Base-by-base conservation (phyloP, 1,139 yeast genomes). In the Taiozyma onychis region DNA sequence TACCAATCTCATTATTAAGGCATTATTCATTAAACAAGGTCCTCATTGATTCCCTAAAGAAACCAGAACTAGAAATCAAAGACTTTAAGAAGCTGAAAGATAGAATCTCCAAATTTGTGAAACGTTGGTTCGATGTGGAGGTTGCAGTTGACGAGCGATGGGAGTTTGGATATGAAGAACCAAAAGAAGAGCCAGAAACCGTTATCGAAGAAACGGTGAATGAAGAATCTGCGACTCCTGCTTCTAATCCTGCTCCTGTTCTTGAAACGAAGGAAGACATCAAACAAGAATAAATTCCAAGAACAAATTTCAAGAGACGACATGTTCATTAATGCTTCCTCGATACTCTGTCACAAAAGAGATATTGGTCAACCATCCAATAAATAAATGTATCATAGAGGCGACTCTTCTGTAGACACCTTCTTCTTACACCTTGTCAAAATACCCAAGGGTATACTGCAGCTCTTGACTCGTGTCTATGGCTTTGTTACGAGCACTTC, bases 11-110 rank as follows among this genome's bases (percentile, higher is more conserved):
- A 2, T 54, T 66, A 16, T 46, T 71, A 10, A 63, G 61, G 44
- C 54, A 64, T 5, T 54, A 66, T 1, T 66, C 66, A 28, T 46
- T 71, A 11, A 59, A 59, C 41, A 68, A 65, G 42, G 55, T 69
- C 3, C 49, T 70, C 24, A 54, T 61, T 26, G 56, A 60, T 21
- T 56, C 70, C 11, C 54, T 70, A 48, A 66, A 60, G 45, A 68
- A 68, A 51, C 72, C 73, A 2, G 71, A 69, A 30, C 27, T 58
- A 35, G 32, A 41, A 2, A 41, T 54, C 6, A 58, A 53, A 35
- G 54, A 53, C 3, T 35, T 56, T 9, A 46, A 44, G 16, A 56
- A 34, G 34, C 51, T 51, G 8, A 54, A 61, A 48, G 26, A 48
- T n/a, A 55, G 50, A 46, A 47, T 67, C 6, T 48, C 50, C 4